Percentiles rank a stretch among this genome's conserved stretches.
Evolutionary conservation across 805 yeast species (phyloP).

Genomic region (Candida peoriensis): DNA sequence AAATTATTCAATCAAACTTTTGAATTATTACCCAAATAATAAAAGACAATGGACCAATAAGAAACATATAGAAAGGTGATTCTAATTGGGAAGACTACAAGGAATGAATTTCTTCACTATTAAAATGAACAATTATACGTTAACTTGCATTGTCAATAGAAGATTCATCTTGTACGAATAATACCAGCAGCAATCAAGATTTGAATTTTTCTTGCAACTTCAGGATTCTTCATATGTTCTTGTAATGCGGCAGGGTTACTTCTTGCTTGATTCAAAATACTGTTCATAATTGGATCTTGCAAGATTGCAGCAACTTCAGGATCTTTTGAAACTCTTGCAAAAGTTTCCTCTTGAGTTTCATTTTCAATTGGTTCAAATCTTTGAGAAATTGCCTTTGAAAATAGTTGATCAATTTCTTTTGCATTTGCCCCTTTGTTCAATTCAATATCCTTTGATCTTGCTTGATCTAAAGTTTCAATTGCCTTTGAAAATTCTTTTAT

Average conservation of each 20-base stretch:
- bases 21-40: too few species aligned
- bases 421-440: constrained; percentile 54
- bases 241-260: constrained; percentile 94
- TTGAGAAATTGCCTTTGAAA: constrained; percentile 68
- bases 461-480: constrained; percentile 73
- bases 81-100: too few species aligned
- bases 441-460: constrained; percentile 69
- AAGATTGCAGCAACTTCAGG: constrained; percentile 90
- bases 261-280: constrained; percentile 89
- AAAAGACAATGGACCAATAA: too few species aligned
- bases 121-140: not conserved
- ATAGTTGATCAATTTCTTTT: constrained; percentile 77
- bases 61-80: too few species aligned
- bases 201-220: constrained; percentile 79
- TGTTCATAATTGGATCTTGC: constrained; percentile 95
- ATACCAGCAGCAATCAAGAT: constrained; percentile 94
- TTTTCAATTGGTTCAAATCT: constrained; percentile 73
- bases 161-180: constrained; percentile 83
- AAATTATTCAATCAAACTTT: too few species aligned
- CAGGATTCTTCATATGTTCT: constrained; percentile 95
- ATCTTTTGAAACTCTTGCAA: constrained; percentile 84
- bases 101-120: too few species aligned
- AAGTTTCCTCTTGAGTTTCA: constrained; percentile 91
- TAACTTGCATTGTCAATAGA: not conserved
- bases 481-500: constrained; percentile 82